Evolutionary conservation across 371 early-diverging fungal species (phyloP), one percentile per base, ranked within the genome.

Genomic region (Mortierella sp.): DNA sequence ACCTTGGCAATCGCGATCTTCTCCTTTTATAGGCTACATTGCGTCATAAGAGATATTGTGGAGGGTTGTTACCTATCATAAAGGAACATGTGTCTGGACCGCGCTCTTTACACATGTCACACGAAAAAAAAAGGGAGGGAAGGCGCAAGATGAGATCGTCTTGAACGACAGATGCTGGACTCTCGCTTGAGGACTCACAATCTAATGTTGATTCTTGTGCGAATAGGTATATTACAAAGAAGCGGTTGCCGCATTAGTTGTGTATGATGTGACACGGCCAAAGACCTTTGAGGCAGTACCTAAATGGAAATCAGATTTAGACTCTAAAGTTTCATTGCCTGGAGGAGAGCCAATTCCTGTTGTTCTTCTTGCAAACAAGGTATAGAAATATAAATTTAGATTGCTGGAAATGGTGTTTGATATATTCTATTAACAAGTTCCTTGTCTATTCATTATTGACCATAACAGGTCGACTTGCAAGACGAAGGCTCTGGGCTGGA

Each of bases 211-310:
- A n/a, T n/a, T n/a, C n/a, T n/a, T n/a, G n/a, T n/a, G n/a, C n/a
- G n/a, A 55, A 28, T 66, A 84, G 84, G 90, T 93, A 49, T 95
- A 95, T 55, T 95, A 94, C 82, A 89, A 94, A 59, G 94, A 92
- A 55, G 94, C 95, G 4, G 84, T 93, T 0, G 93, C 90, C 17
- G 93, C 94, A 22, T 83, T 95, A 60, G 89, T 94, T 4, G 94
- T 94, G 0, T 95, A 91, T 71, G 95, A 95, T 79, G 85, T 93
- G 12, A 92, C 91, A n/a, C 87, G 91, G 22, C 86, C 87, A 61
- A 85, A 89, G 40, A 92, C 93, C 45, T 92, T 94, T 83, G 89
- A 91, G 69, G 88, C 86, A 12, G 92, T 93, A 1, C 86, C 88
- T 37, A 90, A 87, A 64, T 95, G 95, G 95, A 91, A 91, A 64